Base-by-base conservation (phyloP, 768 basidiomycete genomes). In the Suillus decipiens region DNA sequence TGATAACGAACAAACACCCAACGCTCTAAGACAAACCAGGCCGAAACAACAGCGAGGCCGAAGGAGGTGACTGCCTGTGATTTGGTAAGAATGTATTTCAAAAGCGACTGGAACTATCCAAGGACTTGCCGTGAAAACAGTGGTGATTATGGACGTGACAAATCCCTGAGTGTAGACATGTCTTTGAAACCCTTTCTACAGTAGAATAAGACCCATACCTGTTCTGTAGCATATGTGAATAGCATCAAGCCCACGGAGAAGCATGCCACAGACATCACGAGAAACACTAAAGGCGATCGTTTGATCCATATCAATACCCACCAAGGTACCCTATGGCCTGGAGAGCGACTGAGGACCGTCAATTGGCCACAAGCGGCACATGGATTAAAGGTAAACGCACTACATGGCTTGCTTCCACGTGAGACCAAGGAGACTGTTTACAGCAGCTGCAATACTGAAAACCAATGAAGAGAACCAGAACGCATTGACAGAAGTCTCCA, bases 301-400 rank as follows among this genome's bases (percentile, higher is more conserved):
- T 92, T 93, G 78, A 93, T 93, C 91, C 90, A 93, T 67, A 92
- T 92, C 45, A 83, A 71, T 24, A 85, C 82, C 83, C 83, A 84
- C 82, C 83, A 84, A 10, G 83, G 83, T 56, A 84, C 83, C 64
- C 82, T 79, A 67, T 84, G 80, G 58, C 82, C 81, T 62, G 83
- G 83, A 7, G 84, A 85, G 45, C 83, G 84, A 63, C 82, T 83
- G 60, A 10, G 63, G 67, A 66, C 64, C 63, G 67, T 69, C 60
- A 72, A 67, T 65, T 41, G 64, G 64, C 57, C 37, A 63, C 53
- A 57, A 51, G 54, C 15, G 57, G 60, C 56, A 61, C 59, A 61
- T n/a, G 43, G 24, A 39, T 11, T 14, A 39, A 39, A 59, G 42
- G 28, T 68, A 63, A 53, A 77, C 82, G 41, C 73, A 83, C 82